Evolutionary conservation across 2,329 filamentous ascomycete species (phyloP).

Genomic region (Penicillium brasilianum): DNA sequence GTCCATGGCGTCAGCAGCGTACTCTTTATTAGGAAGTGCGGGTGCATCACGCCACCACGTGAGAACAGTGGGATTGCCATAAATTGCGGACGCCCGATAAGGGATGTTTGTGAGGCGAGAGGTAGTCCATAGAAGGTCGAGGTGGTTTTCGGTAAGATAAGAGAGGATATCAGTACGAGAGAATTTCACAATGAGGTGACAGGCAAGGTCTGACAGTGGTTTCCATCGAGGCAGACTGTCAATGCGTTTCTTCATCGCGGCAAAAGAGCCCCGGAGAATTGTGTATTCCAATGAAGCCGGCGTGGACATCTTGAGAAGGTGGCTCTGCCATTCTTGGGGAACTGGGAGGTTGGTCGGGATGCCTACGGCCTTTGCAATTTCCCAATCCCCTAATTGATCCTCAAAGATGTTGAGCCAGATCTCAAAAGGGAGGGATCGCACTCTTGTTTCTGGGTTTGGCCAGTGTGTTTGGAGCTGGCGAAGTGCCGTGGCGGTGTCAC

Average conservation of each 20-base stretch:
- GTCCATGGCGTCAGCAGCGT: conserved; percentile 82
- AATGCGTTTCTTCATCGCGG: conserved; percentile 75
- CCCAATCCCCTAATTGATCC: conserved; percentile 84
- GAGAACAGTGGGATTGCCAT: conserved; percentile 80
- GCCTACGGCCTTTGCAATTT: conserved; percentile 78
- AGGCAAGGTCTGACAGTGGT: conserved; percentile 78
- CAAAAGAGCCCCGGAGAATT: conserved; percentile 73
- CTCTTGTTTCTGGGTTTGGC: conserved; percentile 28
- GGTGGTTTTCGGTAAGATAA: conserved; percentile 69
- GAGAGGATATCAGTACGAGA: conserved; percentile 78
- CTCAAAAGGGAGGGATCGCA: conserved; percentile 71
- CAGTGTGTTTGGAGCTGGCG: conserved; percentile 31
- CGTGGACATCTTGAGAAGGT: conserved; percentile 67
- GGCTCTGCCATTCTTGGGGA: conserved; percentile 73
- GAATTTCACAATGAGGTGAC: conserved; percentile 91
- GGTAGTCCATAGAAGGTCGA: conserved; percentile 82
- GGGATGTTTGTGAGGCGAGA: conserved; percentile 82
- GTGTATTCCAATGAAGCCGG: conserved; percentile 82
- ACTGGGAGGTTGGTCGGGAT: conserved; percentile 78
- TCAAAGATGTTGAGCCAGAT: conserved; percentile 87
- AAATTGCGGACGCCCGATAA: conserved; percentile 85
- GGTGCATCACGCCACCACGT: conserved; percentile 89
- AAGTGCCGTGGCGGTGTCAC: conserved; percentile 37
- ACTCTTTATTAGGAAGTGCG: conserved; percentile 83
- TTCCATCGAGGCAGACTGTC: conserved; percentile 70